Base-by-base conservation (phyloP, 345 rosid species). In the Acer campestre region DNA sequence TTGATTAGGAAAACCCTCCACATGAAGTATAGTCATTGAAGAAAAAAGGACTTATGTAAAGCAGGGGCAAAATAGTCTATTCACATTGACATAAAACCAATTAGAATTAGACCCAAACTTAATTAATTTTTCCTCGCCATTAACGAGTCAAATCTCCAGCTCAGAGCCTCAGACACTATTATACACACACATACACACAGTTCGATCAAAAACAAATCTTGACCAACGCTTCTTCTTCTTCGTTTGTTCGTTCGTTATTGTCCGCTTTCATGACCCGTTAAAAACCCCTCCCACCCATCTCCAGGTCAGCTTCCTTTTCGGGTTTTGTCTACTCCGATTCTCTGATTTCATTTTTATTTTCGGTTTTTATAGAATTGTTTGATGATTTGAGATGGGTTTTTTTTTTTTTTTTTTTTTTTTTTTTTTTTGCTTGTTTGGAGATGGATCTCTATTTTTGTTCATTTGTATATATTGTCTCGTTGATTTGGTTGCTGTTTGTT, bases 141-240 rank as follows among this genome's bases (percentile, higher is more conserved):
- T 49, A 48, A 64, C 46, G 62, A 63, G 77, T 63, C 69, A 40
- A 56, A 61, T 59, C 23, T 70, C 67, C 55, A 40, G 62, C 56
- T 49, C 67, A 20, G 18, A 42, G 22, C 46, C 56, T 49, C 67
- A 20, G 18, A 42, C 67, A 20, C 51, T 42, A 17, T 46, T 10
- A 58, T 6, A 7, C 6, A 35, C 6, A 35, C 38, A 35, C 1
- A 42, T 1, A 42, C 11, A 42, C 68, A 8, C 13, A 69, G 55
- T 65, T 13, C 3, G 13, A 13, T 70, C 27, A 58, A 29, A 25
- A 48, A n/a, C 11, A 55, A 62, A 74, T 22, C 7, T 74, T 10
- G 27, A 62, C 3, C 51, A 46, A 27, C 44, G 77, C 69, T 16
- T 44, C 67, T 14, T 59, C 63, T 20, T n/a, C 62, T 59, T 22